These are phyloP conservation scores for Hymenoscyphus repandus DNA, from an alignment of 2,329 filamentous ascomycete species.

Conservation along the genomic window DNA sequence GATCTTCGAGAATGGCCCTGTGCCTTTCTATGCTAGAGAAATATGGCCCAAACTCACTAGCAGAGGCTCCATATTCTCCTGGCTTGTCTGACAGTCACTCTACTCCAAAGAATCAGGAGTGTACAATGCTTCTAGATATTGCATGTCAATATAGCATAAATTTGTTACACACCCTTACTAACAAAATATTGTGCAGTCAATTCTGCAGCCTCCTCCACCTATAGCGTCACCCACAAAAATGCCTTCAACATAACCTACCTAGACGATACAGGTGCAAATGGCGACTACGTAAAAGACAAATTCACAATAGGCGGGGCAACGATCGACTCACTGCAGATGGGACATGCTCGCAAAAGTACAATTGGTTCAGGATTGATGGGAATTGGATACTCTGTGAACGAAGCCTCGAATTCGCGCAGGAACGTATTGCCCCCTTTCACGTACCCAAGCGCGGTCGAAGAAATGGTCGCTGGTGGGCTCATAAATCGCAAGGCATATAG, in stretches of 20 bases:
- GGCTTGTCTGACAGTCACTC: no score
- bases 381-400: constrained; percentile 46
- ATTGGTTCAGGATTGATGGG: constrained; percentile 51
- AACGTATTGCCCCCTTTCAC: constrained; percentile 21
- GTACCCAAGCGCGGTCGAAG: constrained; percentile 27
- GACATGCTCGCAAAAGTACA: constrained; percentile 44
- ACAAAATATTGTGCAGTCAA: constrained; percentile 37
- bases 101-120: no score
- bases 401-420: constrained; percentile 32
- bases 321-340: constrained; percentile 47
- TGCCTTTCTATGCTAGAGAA: constrained; percentile 13
- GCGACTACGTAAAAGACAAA: constrained; percentile 52
- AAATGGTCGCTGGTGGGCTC: constrained; percentile 36
- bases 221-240: constrained; percentile 35
- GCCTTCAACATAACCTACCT: constrained; percentile 55
- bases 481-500: constrained; percentile 37
- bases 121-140: no score
- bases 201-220: constrained; percentile 43
- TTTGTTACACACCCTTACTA: background rate
- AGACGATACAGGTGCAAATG: constrained; percentile 45
- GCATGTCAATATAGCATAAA: no score
- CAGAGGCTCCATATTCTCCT: no score
- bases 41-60: background rate
- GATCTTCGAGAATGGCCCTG: no score
- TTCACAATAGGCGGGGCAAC: constrained; percentile 44